Conservation (phyloP, 805 yeast genomes). For the Metschnikowia picachoensis region DNA sequence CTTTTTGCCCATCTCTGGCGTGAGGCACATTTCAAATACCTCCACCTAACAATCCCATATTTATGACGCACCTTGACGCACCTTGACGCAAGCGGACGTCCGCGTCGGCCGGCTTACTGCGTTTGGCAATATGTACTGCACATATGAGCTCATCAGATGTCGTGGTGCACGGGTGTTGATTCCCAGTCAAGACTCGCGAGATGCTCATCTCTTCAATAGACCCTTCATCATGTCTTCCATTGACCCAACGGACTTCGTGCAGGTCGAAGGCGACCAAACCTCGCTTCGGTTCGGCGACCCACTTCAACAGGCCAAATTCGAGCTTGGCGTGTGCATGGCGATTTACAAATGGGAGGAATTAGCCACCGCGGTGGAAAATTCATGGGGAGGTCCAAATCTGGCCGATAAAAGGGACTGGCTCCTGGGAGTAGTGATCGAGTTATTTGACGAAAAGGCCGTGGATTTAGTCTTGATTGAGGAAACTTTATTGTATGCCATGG, state of each 20-base stretch:
- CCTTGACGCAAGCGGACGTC: too few species aligned
- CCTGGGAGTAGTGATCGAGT: constrained; percentile 73
- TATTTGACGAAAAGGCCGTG: constrained; percentile 63
- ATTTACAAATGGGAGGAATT: constrained; percentile 89
- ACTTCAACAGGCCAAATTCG: constrained; percentile 79
- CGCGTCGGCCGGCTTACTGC: too few species aligned
- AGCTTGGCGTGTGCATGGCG: constrained; percentile 89
- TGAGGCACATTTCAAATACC: too few species aligned
- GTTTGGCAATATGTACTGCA: too few species aligned
- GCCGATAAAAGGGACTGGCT: constrained; percentile 95
- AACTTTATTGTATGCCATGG: constrained; percentile 82
- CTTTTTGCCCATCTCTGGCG: too few species aligned
- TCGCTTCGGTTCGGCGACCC: constrained; percentile 48
- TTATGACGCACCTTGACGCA: too few species aligned
- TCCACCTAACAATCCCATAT: too few species aligned
- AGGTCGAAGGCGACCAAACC: constrained; percentile 41
- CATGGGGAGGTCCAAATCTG: constrained; percentile 95
- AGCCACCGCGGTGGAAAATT: constrained; percentile 80
- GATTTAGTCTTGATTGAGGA: constrained; percentile 82
- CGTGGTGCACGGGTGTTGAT: too few species aligned
- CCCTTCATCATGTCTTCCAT: constrained; percentile 25
- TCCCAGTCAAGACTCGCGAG: neutral
- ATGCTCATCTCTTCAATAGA: neutral
- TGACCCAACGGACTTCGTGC: constrained; percentile 51
- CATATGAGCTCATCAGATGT: too few species aligned